These are phyloP conservation scores for Lagenidium sp. DNA, from an alignment of 352 stramenopile genomes.

Conservation along the genomic window DNA sequence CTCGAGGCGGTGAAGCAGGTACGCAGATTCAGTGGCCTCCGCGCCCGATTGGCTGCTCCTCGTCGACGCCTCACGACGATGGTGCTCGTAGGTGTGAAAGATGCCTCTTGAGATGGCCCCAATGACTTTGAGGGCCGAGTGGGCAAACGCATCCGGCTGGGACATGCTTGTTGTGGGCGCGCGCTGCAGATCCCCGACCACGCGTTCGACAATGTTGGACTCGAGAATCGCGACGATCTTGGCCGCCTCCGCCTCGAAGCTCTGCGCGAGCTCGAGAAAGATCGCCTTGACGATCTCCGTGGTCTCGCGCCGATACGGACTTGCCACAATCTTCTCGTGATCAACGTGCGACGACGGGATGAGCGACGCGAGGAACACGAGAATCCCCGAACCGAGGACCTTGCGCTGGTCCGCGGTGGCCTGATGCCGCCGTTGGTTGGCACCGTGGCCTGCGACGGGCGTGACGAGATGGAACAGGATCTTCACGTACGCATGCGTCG, in stretches of 20 bases:
- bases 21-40: not conserved
- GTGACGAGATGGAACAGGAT: constrained; percentile 49
- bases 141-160: not conserved
- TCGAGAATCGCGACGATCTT: constrained; percentile 50
- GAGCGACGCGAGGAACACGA: constrained; percentile 38
- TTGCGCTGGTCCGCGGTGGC: constrained; percentile 37
- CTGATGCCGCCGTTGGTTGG: constrained; percentile 14
- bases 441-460: constrained; percentile 7
- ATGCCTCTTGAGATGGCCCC: constrained; percentile 7
- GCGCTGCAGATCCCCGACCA: constrained; percentile 22
- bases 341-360: constrained; percentile 9
- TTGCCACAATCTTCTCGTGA: not conserved
- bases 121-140: constrained; percentile 5
- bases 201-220: constrained; percentile 46
- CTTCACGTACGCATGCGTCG: constrained; percentile 41
- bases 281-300: constrained; percentile 50
- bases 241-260: constrained; percentile 21
- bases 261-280: constrained; percentile 24
- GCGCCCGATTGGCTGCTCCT: not conserved
- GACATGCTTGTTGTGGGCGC: not conserved
- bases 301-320: constrained; percentile 14
- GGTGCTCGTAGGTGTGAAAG: not conserved
- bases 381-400: constrained; percentile 35
- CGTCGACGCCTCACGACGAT: not conserved
- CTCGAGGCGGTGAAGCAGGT: constrained; percentile 3